Base-by-base conservation (phyloP, 768 basidiomycete genomes). In the Pleurotus cornucopiae region DNA sequence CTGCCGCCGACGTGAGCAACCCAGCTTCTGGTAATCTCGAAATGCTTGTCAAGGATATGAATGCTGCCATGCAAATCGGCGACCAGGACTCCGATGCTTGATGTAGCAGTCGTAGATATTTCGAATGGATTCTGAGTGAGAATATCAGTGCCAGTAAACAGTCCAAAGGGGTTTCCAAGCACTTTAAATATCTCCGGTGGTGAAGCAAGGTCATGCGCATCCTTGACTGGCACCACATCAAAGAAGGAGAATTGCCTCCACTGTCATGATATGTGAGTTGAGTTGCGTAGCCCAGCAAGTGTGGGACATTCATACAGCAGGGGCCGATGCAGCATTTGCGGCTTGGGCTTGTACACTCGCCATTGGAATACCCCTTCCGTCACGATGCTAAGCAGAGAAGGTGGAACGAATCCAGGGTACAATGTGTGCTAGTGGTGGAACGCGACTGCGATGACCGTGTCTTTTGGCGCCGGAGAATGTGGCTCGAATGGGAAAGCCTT, bases 171-270 rank as follows among this genome's bases (percentile, higher is more conserved):
- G 2, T 18, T 18, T 13, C 26, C 14, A 49, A 60, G 41, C 62
- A 88, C 91, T 68, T 86, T 86, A 79, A 96, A 84, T 20, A 93
- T 78, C 54, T 91, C 86, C 0, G 93, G 93, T 0, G 85, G 70
- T 56, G 80, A 83, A 2, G 82, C 79, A 12, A 91, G 74, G 66
- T 96, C 89, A 63, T 94, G 84, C 2, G 78, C 74, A 63, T 93
- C 92, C 67, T 85, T 91, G 59, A 94, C 84, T 9, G 84, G 80
- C 3, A 83, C 78, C 11, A 79, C 75, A 60, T 94, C 86, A 65
- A 97, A 98, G 82, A 97, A 97, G 2, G 85, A 77, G 73, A 96
- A 96, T 65, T 94, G 90, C 49, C 89, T 81, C 84, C 89, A 92
- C 91, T 95, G 55, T 30, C 30, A 25, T 1, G 20, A 46, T 12